Evolutionary conservation across 2,329 filamentous ascomycete species (phyloP).

Genomic region (Bretziella fagacearum): DNA sequence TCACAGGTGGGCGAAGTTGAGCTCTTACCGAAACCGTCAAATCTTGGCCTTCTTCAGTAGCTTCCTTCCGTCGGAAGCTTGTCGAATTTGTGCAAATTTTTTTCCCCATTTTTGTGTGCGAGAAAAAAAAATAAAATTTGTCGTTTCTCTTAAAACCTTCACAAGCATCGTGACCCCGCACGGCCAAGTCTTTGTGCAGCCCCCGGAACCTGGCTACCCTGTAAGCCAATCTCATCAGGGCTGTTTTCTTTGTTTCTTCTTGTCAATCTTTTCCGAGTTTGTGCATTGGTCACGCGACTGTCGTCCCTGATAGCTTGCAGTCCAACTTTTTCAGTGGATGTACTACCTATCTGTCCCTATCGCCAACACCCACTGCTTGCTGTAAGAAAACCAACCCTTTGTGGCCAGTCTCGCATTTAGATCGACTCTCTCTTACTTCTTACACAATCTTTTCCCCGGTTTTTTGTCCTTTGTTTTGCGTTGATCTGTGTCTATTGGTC

Average conservation of each 20-base stretch:
- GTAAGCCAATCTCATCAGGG: background rate
- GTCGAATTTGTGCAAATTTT: background rate
- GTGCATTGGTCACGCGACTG: constrained; percentile 5
- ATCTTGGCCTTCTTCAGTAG: background rate
- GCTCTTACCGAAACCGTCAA: background rate
- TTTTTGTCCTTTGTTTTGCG: too few species aligned
- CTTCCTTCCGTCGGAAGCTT: background rate
- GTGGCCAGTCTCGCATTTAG: too few species aligned
- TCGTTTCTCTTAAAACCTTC: background rate
- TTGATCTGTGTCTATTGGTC: too few species aligned
- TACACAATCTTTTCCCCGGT: too few species aligned
- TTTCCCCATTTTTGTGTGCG: too few species aligned
- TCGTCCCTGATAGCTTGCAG: too few species aligned
- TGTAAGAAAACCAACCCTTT: too few species aligned
- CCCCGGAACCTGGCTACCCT: background rate
- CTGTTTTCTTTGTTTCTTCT: background rate
- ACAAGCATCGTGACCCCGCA: background rate
- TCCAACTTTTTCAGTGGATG: too few species aligned
- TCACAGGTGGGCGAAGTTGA: background rate
- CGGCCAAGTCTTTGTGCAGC: background rate
- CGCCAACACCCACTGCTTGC: too few species aligned
- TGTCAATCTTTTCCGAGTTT: constrained; percentile 3
- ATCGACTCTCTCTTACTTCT: too few species aligned
- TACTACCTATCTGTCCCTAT: too few species aligned
- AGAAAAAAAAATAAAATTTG: too few species aligned